Conservation (phyloP, 352 stramenopile genomes). For the Globisporangium paddicum region DNA sequence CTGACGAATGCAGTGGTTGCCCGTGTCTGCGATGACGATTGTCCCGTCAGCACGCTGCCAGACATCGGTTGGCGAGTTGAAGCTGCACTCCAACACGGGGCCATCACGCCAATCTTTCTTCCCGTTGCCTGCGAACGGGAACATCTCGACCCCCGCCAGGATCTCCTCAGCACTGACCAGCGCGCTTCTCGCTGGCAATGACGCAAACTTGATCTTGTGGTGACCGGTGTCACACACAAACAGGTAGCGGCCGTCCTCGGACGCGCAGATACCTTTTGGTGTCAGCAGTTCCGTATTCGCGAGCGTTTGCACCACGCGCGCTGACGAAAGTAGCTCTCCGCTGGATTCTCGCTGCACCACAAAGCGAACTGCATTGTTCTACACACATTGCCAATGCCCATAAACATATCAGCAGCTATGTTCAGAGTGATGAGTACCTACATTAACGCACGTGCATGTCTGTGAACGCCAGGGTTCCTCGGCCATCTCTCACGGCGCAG, state of each 20-base stretch:
- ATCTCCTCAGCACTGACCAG: conserved; percentile 11
- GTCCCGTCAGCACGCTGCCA: conserved; percentile 33
- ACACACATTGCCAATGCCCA: background rate
- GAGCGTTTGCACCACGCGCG: conserved; percentile 20
- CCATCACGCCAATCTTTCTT: conserved; percentile 42
- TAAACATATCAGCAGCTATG: background rate
- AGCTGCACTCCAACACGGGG: conserved; percentile 27
- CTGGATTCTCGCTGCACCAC: conserved; percentile 11
- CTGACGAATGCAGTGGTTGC: conserved; percentile 52
- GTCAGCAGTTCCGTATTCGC: conserved; percentile 28
- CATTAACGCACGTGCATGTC: conserved; percentile 31
- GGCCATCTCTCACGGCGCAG: conserved; percentile 19
- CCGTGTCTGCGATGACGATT: conserved; percentile 42
- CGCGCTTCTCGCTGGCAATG: conserved; percentile 22
- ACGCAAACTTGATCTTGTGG: conserved; percentile 45
- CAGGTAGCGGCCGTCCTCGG: conserved; percentile 32
- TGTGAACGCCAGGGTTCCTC: conserved; percentile 26
- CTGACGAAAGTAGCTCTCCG: background rate
- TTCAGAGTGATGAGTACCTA: background rate
- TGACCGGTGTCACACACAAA: conserved; percentile 56
- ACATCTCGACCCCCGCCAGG: conserved; percentile 28
- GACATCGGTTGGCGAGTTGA: conserved; percentile 33
- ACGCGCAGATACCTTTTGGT: conserved; percentile 39
- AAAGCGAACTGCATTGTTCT: conserved; percentile 43
- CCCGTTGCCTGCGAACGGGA: conserved; percentile 36